These are phyloP conservation scores for Suhomyces pyralidae DNA, from an alignment of 805 yeast species.

Conservation along the genomic window DNA sequence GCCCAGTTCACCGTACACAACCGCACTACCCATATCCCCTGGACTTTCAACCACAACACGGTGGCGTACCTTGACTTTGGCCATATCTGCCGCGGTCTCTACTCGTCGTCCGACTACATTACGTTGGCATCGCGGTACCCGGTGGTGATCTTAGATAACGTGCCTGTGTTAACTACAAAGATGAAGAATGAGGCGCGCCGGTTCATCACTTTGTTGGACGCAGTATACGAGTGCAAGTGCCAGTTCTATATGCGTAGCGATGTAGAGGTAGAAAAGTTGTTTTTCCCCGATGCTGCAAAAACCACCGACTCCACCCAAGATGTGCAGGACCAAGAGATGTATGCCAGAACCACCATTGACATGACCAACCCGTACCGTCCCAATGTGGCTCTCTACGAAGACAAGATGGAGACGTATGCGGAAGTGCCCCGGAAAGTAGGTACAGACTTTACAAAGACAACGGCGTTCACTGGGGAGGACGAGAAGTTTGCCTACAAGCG, in stretches of 20 bases:
- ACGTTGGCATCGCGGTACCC: conserved; percentile 60
- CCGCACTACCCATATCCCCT: conserved; percentile 47
- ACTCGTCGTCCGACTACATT: conserved; percentile 68
- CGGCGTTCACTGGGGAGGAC: conserved; percentile 72
- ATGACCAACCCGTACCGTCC: conserved; percentile 66
- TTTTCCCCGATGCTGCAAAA: conserved; percentile 47
- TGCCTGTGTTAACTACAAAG: conserved; percentile 55
- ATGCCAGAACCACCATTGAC: conserved; percentile 58
- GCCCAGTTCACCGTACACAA: conserved; percentile 53
- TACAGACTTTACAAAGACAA: conserved; percentile 45
- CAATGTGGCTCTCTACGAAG: conserved; percentile 61
- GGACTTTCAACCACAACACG: conserved; percentile 32
- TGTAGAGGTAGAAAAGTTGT: conserved; percentile 48
- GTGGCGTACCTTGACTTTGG: conserved; percentile 50
- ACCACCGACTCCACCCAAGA: conserved; percentile 20
- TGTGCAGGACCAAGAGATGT: conserved; percentile 69
- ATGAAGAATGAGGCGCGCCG: conserved; percentile 68
- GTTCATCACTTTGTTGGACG: conserved; percentile 64
- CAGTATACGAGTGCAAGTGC: conserved; percentile 65
- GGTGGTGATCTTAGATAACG: conserved; percentile 55
- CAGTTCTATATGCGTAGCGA: conserved; percentile 53
- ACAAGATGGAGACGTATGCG: conserved; percentile 29
- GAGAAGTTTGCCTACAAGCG: conserved; percentile 71
- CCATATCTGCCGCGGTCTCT: conserved; percentile 53
- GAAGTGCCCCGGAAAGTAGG: conserved; percentile 1